Base-by-base conservation (phyloP, 2,329 filamentous ascomycete genomes). In the Sarocladium strictum region DNA sequence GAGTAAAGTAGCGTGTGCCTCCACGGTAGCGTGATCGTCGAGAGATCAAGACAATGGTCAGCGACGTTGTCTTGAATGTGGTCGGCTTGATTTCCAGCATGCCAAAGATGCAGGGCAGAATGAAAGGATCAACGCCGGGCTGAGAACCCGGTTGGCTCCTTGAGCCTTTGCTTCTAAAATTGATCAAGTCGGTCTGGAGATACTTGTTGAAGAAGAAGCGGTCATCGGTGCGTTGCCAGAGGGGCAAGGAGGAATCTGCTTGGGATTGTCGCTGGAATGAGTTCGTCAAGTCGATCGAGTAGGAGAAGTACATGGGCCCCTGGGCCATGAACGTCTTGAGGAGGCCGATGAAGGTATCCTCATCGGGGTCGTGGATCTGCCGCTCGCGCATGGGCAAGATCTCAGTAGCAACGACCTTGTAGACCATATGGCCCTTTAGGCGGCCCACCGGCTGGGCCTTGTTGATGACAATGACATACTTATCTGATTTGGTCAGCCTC, bases 191-290 rank as follows among this genome's bases (percentile, higher is more conserved):
- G 7, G 89, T 87, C 68, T 93, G 90, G 50, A 97, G 81, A 69
- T 96, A 95, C 59, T 87, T 86, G 72, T 99, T 99, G 90, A 93
- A 99, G 77, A 97, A 99, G 78, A 99, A 99, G 60, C 94, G 90
- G 68, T 97, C 92, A 70, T 99, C 94, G 59, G 93, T 87, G 62
- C 91, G 80, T 76, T 88, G 86, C 94, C 94, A 99, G 56, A 97
- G 73, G 12, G 94, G 92, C 54, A 80, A 76, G 15, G 81, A 80
- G 55, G 76, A 73, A 67, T 96, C 84, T 60, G 84, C 77, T 61
- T 92, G 84, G 3, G 92, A 85, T 69, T 97, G 94, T 59, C 94
- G 85, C 74, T 99, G 94, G 75, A 97, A 96, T 67, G 84, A 92
- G 76, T 96, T 99, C 62, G 94, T 99, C 60, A 99, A 81, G 71